phyloP scores from a whole-genome alignment of 2,329 filamentous ascomycete species.

The Diaporthe sp. region DNA sequence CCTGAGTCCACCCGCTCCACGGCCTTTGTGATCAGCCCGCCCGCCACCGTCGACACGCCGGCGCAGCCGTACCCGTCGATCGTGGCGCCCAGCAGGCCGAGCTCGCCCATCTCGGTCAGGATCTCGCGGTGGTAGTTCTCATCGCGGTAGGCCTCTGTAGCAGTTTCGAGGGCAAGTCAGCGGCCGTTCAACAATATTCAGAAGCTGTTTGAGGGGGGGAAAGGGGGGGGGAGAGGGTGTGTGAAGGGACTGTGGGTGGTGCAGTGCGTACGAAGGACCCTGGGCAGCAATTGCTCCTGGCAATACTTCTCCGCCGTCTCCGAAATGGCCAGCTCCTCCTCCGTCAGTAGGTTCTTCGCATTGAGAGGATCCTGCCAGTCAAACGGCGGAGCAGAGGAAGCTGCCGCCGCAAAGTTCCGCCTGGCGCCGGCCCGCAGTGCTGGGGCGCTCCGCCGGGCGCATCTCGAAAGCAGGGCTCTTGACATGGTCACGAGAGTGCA shows the following conservation, averaged over 20 bases:
- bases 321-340: constrained; percentile 89
- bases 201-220: neutral
- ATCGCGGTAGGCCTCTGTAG: constrained; percentile 67
- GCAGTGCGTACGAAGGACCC: constrained; percentile 78
- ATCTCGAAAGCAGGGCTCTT: constrained; percentile 30
- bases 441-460: constrained; percentile 27
- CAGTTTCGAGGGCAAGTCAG: neutral
- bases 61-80: constrained; percentile 88
- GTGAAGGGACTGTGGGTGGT: neutral
- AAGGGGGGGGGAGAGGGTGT: neutral
- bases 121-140: constrained; percentile 86
- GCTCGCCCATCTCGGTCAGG: constrained; percentile 85
- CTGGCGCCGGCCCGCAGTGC: constrained; percentile 30
- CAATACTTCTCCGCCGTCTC: constrained; percentile 95
- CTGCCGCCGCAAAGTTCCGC: constrained; percentile 39
- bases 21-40: constrained; percentile 84
- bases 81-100: constrained; percentile 83
- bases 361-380: constrained; percentile 93
- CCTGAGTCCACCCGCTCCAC: constrained; percentile 89
- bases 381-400: constrained; percentile 60
- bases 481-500: constrained; percentile 31
- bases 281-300: constrained; percentile 86
- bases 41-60: constrained; percentile 83
- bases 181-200: neutral
- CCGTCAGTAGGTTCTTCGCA: constrained; percentile 80